Evolutionary conservation across 2,329 filamentous ascomycete species (phyloP).

Genomic region (Drechslerella stenobrocha): DNA sequence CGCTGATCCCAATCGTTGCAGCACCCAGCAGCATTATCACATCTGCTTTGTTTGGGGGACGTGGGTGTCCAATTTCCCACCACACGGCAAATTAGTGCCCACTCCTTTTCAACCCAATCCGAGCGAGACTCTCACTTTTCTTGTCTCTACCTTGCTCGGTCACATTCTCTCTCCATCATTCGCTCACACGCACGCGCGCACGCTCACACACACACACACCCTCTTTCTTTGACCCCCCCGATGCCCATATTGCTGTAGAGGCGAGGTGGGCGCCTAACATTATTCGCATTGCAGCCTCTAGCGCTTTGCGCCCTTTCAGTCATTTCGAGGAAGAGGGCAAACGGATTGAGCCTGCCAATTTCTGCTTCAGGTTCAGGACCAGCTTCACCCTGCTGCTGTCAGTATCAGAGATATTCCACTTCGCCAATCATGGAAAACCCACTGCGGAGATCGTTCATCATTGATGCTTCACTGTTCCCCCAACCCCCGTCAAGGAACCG

Average conservation of each 20-base stretch:
- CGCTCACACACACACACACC: too few species aligned
- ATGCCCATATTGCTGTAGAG: slow-evolving; percentile 46
- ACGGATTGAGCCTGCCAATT: slow-evolving; percentile 49
- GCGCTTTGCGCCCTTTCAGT: slow-evolving; percentile 48
- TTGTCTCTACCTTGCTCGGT: slow-evolving; percentile 15
- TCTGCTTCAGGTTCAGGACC: slow-evolving; percentile 38
- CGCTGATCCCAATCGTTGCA: slow-evolving; percentile 8
- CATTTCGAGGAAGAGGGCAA: slow-evolving; percentile 49
- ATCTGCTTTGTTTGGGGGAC: slow-evolving; percentile 21
- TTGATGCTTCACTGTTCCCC: slow-evolving; percentile 48
- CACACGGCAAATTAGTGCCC: slow-evolving; percentile 42
- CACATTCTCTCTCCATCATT: slow-evolving; percentile 25
- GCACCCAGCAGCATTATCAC: slow-evolving; percentile 40
- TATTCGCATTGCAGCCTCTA: slow-evolving; percentile 49
- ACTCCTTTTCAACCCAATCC: slow-evolving; percentile 46
- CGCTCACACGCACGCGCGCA: too few species aligned
- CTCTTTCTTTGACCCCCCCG: slow-evolving; percentile 24
- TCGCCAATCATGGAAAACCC: slow-evolving; percentile 47
- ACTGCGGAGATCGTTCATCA: slow-evolving; percentile 41
- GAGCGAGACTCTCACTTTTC: slow-evolving; percentile 29
- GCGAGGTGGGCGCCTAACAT: slow-evolving; percentile 49
- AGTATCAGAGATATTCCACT: slow-evolving; percentile 45
- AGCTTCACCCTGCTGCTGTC: slow-evolving; percentile 35
- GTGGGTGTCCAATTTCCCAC: slow-evolving; percentile 48
- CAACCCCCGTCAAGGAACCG: slow-evolving; percentile 45